Evolutionary conservation across 2,329 filamentous ascomycete species (phyloP).

Genomic region (Epichloe festucae): DNA sequence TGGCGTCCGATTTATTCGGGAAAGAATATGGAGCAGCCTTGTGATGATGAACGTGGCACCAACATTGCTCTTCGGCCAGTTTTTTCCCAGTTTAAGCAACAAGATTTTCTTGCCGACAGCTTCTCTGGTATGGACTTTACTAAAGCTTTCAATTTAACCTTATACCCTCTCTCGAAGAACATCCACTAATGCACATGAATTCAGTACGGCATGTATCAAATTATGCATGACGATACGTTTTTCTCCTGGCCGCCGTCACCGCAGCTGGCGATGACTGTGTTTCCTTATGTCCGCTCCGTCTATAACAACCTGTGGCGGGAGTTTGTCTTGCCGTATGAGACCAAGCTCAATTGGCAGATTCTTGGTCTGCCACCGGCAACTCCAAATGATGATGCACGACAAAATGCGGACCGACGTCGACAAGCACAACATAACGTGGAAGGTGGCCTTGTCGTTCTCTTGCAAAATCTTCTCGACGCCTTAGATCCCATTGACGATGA

Average conservation of each 20-base stretch:
- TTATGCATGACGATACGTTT: slow-evolving; percentile 31
- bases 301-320: slow-evolving; percentile 35
- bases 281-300: slow-evolving; percentile 32
- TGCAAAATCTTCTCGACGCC: slow-evolving; percentile 24
- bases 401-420: not conserved
- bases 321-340: slow-evolving; percentile 34
- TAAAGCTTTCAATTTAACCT: no score
- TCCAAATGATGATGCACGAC: slow-evolving; percentile 10
- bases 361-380: slow-evolving; percentile 23
- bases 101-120: slow-evolving; percentile 29
- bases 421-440: slow-evolving; percentile 9
- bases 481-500: slow-evolving; percentile 20
- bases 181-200: no score
- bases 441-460: slow-evolving; percentile 21
- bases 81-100: slow-evolving; percentile 29
- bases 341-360: slow-evolving; percentile 33
- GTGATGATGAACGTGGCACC: slow-evolving; percentile 34
- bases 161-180: no score
- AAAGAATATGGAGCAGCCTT: slow-evolving; percentile 20
- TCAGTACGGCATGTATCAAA: slow-evolving; percentile 35
- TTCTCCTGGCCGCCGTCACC: slow-evolving; percentile 42
- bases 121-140: slow-evolving; percentile 22
- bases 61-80: slow-evolving; percentile 29
- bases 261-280: slow-evolving; percentile 33
- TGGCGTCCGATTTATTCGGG: slow-evolving; percentile 13